Evolutionary conservation across 805 yeast genomes (phyloP).

Genomic region (Teunomyces aglyptinius): DNA sequence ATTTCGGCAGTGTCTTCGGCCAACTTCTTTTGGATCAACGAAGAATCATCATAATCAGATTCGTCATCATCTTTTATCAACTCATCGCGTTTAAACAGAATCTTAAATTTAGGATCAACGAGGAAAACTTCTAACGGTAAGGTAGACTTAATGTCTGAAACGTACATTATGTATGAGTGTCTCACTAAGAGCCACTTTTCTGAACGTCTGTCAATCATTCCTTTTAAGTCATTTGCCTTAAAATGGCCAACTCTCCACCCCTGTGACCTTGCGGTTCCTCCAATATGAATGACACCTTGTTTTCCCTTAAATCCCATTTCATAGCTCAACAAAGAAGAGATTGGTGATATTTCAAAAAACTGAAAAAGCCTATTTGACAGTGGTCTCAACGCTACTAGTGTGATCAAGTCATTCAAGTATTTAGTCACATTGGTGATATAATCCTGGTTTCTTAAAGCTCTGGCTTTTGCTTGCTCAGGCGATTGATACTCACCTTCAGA

Average conservation of each 20-base stretch:
- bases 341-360: constrained; percentile 86
- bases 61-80: constrained; percentile 34
- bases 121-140: constrained; percentile 88
- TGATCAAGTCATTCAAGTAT: constrained; percentile 63
- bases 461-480: constrained; percentile 30
- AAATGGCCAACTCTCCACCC: constrained; percentile 97
- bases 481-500: constrained; percentile 21
- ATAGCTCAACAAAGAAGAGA: constrained; percentile 77
- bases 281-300: constrained; percentile 79
- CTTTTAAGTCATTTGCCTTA: constrained; percentile 70
- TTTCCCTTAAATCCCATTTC: constrained; percentile 83
- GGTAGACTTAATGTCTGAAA: constrained; percentile 81
- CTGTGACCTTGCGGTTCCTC: constrained; percentile 80
- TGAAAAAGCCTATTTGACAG: constrained; percentile 82
- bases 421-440: constrained; percentile 53
- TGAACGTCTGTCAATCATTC: constrained; percentile 88
- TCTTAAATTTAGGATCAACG: constrained; percentile 73
- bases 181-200: constrained; percentile 90
- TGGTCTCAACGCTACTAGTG: constrained; percentile 63
- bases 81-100: constrained; percentile 39
- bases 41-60: constrained; percentile 46
- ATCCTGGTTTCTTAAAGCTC: constrained; percentile 31
- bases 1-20: constrained; percentile 23
- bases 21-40: constrained; percentile 22
- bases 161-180: constrained; percentile 80